Evolutionary conservation across 306 rosid genomes (phyloP), one percentile per base, ranked within the genome.

Genomic region (Coriaria nepalensis): DNA sequence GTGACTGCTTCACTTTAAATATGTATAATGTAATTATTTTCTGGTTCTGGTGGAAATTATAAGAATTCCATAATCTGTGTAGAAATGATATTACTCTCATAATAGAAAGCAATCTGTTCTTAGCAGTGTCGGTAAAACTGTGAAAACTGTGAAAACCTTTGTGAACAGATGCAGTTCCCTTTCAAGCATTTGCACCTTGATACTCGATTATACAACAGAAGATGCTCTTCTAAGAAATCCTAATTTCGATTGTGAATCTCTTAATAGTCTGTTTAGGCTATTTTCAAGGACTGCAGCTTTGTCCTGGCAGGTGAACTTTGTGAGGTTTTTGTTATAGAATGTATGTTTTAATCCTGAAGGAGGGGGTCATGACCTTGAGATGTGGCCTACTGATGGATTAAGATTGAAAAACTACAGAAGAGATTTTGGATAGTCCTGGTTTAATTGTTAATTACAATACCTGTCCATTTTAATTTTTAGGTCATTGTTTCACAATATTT

Each of bases 151-250:
- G 3, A 20, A 20, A 20, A 20, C 29, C 29, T 20, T 20, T 20
- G 29, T 20, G 29, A 20, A 20, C 29, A 20, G 29, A 20, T 20
- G 29, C 29, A 20, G 29, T 20, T 20, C 29, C 29, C 29, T 20
- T 3, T 20, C 29, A 34, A 74, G 82, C 75, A 79, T 84, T 53
- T 81, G 97, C 20, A 37, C 94, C 2, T 67, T 90, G 63, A 53
- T 84, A 54, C 76, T 81, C 71, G 95, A 90, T 59, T 57, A 48
- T 40, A 78, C 93, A 52, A 78, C 95, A 5, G 97, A 88, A 62
- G 69, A 68, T 53, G 76, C 84, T 61, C 93, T 88, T 60, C 51
- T 77, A 39, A 58, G 37, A 45, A 60, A 61, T 70, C 76, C 90
- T 0, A 49, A 58, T 77, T 78, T 84, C 52, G 63, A 70, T 55